Percentiles rank a stretch among this genome's conserved stretches.
Conservation (phyloP, 2,329 filamentous ascomycete species). For the Scortechinia acanthostroma region DNA sequence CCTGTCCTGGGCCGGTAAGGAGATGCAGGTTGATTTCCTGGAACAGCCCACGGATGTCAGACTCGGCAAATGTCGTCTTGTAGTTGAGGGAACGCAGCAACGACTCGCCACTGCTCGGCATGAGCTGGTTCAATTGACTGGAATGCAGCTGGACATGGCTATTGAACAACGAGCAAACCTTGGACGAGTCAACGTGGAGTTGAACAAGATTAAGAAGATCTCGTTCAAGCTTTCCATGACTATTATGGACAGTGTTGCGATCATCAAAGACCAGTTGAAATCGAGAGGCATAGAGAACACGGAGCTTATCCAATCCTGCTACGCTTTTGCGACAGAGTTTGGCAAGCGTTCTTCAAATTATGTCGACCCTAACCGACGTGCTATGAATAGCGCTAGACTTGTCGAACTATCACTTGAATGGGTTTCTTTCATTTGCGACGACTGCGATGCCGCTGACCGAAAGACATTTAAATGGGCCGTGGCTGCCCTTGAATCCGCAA, state of each 20-base stretch:
- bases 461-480: slow-evolving; percentile 98
- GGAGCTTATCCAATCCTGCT: slow-evolving; percentile 94
- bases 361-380: slow-evolving; percentile 89
- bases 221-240: slow-evolving; percentile 94
- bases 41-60: slow-evolving; percentile 81
- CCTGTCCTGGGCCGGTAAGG: neutral
- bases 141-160: slow-evolving; percentile 78
- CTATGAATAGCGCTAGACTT: slow-evolving; percentile 95
- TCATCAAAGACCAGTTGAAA: slow-evolving; percentile 77
- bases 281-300: slow-evolving; percentile 70
- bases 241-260: slow-evolving; percentile 97
- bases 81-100: slow-evolving; percentile 78
- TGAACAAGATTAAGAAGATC: slow-evolving; percentile 91
- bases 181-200: slow-evolving; percentile 79
- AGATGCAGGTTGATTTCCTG: slow-evolving; percentile 52
- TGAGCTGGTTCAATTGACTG: slow-evolving; percentile 71
- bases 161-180: slow-evolving; percentile 91
- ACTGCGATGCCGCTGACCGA: slow-evolving; percentile 86
- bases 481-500: slow-evolving; percentile 87
- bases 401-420: slow-evolving; percentile 90
- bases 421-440: slow-evolving; percentile 96
- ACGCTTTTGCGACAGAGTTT: slow-evolving; percentile 97
- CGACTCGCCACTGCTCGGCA: slow-evolving; percentile 73
- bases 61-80: slow-evolving; percentile 75
- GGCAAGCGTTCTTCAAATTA: slow-evolving; percentile 88